Conservation (phyloP, 1,139 yeast genomes). For the Lodderomyces metapsilosis region DNA sequence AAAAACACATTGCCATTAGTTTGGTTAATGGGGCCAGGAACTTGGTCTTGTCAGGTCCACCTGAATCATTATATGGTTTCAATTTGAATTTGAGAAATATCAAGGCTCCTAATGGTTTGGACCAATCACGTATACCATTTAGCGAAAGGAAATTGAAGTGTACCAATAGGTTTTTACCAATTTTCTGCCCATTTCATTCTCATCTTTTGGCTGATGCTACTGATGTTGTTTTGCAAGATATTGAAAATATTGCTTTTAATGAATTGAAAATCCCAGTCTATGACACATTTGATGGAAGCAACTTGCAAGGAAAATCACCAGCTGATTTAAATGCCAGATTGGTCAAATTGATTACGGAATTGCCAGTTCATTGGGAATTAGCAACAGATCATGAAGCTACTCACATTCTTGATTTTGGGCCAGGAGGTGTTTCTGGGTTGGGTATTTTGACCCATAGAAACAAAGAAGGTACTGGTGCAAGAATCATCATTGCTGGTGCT, state of each 20-base stretch:
- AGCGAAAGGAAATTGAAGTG: conserved; percentile 92
- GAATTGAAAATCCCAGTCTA: conserved; percentile 80
- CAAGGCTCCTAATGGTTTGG: conserved; percentile 91
- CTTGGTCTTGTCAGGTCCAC: conserved; percentile 96
- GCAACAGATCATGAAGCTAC: conserved; percentile 74
- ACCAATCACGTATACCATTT: conserved; percentile 91
- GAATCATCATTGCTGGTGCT: conserved; percentile 91
- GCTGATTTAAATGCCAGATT: conserved; percentile 52
- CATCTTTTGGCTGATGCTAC: conserved; percentile 77
- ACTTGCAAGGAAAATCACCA: conserved; percentile 50
- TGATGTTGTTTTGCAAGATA: conserved; percentile 62
- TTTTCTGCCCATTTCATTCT: conserved; percentile 96
- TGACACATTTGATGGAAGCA: conserved; percentile 85
- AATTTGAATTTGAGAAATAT: conserved; percentile 89
- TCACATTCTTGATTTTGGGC: conserved; percentile 95
- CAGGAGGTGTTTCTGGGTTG: conserved; percentile 96
- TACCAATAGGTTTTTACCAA: conserved; percentile 91
- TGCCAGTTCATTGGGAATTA: conserved; percentile 92
- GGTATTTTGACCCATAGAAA: conserved; percentile 96
- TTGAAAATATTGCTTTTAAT: conserved; percentile 54
- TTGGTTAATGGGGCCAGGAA: conserved; percentile 94
- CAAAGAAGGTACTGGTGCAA: conserved; percentile 97
- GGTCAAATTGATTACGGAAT: conserved; percentile 77
- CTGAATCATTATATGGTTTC: conserved; percentile 96
- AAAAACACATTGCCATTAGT: conserved; percentile 87